Evolutionary conservation across 805 yeast genomes (phyloP), one percentile per base, ranked within the genome.

Genomic region (Kodamaea restingae): DNA sequence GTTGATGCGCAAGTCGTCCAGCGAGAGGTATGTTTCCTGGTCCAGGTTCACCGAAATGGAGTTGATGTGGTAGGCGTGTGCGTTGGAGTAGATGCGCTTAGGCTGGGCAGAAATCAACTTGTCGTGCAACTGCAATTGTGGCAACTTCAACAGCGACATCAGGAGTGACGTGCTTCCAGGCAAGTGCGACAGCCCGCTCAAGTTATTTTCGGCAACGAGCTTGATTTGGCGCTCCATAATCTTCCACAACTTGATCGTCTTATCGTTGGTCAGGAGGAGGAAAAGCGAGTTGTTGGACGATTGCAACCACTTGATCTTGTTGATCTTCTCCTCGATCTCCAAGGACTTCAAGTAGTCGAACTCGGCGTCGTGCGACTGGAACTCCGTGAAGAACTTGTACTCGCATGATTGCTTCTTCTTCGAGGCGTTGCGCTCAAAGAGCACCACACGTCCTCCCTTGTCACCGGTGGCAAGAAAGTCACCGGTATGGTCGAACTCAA

Each of bases 211-310:
- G 36, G 90, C 76, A 15, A 93, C 98, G 59, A 93, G 76, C 63
- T 87, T 87, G 50, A 93, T 84, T 54, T 85, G 87, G 59, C 88
- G 86, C 61, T 90, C 97, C 69, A 81, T 84, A 34, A 93, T 77
- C 63, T 93, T 93, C 99, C 99, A 93, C 46, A 93, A 76, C 70
- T 93, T 93, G 58, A 93, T 88, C n/a, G 99, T 93, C 66, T 93
- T 93, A 68, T 93, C 98, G 62, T 93, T 93, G 22, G 99, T 88
- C 22, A 91, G 81, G 49, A 93, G 73, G 51, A 93, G 69, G 56
- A 86, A 88, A 56, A 90, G 91, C n/a, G 96, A 86, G 56, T 83
- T 81, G 64, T 88, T 91, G 36, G 84, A 81, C 46, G 95, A 80
- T 52, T 77, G 80, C 55, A 95, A 77, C 99, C 99, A 93, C 65